phyloP scores from a whole-genome alignment of 352 stramenopile species.

The Globisporangium spiculum region DNA sequence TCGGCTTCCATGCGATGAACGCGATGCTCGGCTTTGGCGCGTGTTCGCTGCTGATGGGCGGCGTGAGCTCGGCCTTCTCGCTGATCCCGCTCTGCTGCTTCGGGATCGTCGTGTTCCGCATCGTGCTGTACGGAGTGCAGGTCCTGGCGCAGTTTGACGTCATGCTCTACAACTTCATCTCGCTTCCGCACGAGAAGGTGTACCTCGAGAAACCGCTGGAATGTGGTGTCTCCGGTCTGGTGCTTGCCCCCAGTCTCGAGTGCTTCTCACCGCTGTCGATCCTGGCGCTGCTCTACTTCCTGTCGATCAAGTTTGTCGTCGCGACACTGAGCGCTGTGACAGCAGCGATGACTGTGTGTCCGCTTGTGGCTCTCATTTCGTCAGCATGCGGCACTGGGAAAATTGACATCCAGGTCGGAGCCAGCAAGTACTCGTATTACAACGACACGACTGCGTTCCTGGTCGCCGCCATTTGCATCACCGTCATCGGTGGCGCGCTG shows the following conservation, averaged over 20 bases:
- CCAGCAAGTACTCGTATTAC: conserved; percentile 16
- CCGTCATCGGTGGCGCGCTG: conserved; percentile 45
- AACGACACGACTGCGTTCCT: conserved; percentile 25
- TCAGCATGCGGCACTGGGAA: conserved; percentile 13
- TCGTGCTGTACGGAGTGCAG: conserved; percentile 53
- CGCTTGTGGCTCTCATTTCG: conserved; percentile 25
- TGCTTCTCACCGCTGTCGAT: conserved; percentile 62
- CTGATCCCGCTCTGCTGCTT: conserved; percentile 67
- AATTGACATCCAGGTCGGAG: conserved; percentile 26
- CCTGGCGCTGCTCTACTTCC: conserved; percentile 68
- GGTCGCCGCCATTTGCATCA: conserved; percentile 26
- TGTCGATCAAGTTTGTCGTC: conserved; percentile 53
- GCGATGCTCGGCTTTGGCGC: conserved; percentile 39
- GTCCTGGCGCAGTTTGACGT: conserved; percentile 54
- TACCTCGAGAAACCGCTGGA: conserved; percentile 9
- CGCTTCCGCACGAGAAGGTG: conserved; percentile 14
- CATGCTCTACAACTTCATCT: conserved; percentile 60
- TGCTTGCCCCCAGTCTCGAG: conserved; percentile 41
- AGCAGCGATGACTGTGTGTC: conserved; percentile 29
- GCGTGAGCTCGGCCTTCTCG: conserved; percentile 41
- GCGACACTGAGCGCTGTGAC: conserved; percentile 34
- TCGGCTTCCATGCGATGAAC: conserved; percentile 62
- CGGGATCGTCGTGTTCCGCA: conserved; percentile 59
- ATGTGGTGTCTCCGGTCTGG: neutral
- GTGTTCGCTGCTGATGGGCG: conserved; percentile 54